phyloP scores from a whole-genome alignment of 352 stramenopile species.

The Pythium sp. region DNA sequence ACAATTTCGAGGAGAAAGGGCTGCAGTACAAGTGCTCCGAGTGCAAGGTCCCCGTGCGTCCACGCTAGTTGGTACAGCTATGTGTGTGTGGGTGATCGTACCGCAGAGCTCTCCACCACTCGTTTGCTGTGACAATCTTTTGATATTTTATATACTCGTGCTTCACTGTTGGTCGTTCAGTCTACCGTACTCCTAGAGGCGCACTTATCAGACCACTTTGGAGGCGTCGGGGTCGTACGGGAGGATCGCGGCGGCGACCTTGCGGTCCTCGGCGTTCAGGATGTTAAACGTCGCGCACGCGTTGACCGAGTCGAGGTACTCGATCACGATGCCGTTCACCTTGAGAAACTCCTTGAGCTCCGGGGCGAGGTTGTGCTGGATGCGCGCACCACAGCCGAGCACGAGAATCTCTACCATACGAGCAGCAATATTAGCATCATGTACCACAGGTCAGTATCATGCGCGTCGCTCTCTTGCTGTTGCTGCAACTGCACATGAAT shows the following conservation, averaged over 20 bases:
- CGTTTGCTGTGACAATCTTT: not conserved
- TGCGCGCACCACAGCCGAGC: constrained; percentile 68
- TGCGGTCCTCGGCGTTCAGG: constrained; percentile 87
- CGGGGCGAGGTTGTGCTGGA: constrained; percentile 55
- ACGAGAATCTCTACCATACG: constrained; percentile 63
- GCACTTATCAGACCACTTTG: constrained; percentile 1
- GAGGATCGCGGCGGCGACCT: constrained; percentile 76
- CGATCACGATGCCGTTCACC: constrained; percentile 79
- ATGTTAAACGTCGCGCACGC: constrained; percentile 90
- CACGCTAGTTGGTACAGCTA: not conserved
- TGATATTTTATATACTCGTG: constrained; percentile 8
- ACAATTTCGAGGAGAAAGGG: constrained; percentile 59
- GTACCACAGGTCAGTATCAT: not conserved
- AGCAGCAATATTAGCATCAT: not conserved
- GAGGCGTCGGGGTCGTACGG: constrained; percentile 51
- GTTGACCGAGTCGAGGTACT: constrained; percentile 84
- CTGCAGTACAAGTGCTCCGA: constrained; percentile 54
- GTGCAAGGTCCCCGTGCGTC: constrained; percentile 44
- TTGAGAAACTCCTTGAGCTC: constrained; percentile 77
- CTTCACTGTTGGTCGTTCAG: not conserved
- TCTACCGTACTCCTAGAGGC: not conserved
- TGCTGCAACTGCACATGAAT: no score
- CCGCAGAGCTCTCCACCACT: not conserved
- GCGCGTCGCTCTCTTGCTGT: not conserved
- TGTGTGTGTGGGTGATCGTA: not conserved